Evolutionary conservation across 306 rosid species (phyloP), one percentile per base, ranked within the genome.

Genomic region (Casuarina cunninghamiana): DNA sequence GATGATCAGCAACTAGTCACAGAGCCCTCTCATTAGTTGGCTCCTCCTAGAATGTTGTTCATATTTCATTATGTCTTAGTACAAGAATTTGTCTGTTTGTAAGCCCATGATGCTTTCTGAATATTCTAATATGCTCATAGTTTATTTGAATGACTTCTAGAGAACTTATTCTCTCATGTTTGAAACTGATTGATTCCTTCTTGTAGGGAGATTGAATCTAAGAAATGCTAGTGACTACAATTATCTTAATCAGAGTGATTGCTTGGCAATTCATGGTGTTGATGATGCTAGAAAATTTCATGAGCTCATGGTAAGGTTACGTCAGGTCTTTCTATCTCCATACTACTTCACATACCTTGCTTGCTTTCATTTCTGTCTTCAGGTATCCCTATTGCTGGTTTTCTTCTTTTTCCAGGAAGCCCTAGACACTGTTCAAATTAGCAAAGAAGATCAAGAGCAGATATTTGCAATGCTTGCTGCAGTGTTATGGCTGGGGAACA

Each of bases 401-500:
- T 35, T 65, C 42, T 46, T 71, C 38, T 69, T 76, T 61, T 63
- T 46, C 66, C 87, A 96, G 99, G 87, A 93, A 83, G 94, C 98
- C 16, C 78, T 96, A 75, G 88, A 88, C 75, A 79, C 73, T 74
- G 78, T 91, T 75, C 85, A 37, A 79, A 88, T 96, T 83, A 13
- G 80, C 83, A 85, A 83, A 75, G 93, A 90, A 82, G 98, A 96
- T 80, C 98, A 91, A 89, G 96, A 91, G 73, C 84, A 69, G 15
- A 81, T 77, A 55, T 93, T 93, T 82, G 77, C 80, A 81, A 58
- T 91, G 89, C 87, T 93, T 63, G 78, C 96, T 42, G 99, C 97
- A 50, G 82, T 96, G 48, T 75, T 96, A 63, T 96, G 99, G 99
- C 79, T 96, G 58, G 99, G 99, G 84, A 96, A 96, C 85, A 91